Percentiles rank a stretch among this genome's conserved stretches.
Evolutionary conservation across 139 green algal genomes (phyloP).

Genomic region (Zygnema cylindricum): DNA sequence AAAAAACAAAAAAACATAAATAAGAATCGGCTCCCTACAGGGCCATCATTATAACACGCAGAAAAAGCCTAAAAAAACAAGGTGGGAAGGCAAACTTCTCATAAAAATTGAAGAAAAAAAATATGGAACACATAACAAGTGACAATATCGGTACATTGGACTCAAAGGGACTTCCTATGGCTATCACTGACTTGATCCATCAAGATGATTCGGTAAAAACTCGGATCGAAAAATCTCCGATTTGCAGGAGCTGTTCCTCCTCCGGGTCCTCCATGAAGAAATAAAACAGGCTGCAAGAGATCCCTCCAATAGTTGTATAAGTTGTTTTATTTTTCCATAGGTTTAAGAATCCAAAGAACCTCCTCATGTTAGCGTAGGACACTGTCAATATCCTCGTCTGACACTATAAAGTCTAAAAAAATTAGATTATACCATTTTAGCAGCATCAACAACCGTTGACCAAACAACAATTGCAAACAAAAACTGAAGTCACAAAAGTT

Average conservation of each 20-base stretch:
- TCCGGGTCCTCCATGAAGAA: constrained; percentile 38
- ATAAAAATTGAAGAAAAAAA: constrained; percentile 41
- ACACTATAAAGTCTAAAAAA: not conserved
- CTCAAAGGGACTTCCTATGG: not conserved
- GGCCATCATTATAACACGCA: too few relatives aligned
- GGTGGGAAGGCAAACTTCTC: not conserved
- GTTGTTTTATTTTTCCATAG: not conserved
- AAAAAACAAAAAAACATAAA: too few relatives aligned
- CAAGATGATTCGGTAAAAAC: constrained; percentile 72
- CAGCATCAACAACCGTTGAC: not conserved
- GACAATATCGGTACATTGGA: not conserved
- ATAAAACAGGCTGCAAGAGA: constrained; percentile 35
- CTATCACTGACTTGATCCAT: constrained; percentile 65
- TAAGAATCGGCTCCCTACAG: too few relatives aligned
- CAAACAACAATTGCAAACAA: not conserved
- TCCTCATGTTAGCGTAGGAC: too few relatives aligned
- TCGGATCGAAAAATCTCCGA: constrained; percentile 74
- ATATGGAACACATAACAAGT: not conserved
- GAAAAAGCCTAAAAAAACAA: too few relatives aligned
- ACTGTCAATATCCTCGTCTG: not conserved
- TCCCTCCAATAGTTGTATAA: not conserved
- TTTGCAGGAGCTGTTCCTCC: constrained; percentile 30
- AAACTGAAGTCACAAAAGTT: not conserved
- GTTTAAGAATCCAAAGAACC: too few relatives aligned
- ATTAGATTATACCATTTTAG: not conserved